Base-by-base conservation (phyloP, 352 stramenopile genomes). In the Phytophthora sp. region DNA sequence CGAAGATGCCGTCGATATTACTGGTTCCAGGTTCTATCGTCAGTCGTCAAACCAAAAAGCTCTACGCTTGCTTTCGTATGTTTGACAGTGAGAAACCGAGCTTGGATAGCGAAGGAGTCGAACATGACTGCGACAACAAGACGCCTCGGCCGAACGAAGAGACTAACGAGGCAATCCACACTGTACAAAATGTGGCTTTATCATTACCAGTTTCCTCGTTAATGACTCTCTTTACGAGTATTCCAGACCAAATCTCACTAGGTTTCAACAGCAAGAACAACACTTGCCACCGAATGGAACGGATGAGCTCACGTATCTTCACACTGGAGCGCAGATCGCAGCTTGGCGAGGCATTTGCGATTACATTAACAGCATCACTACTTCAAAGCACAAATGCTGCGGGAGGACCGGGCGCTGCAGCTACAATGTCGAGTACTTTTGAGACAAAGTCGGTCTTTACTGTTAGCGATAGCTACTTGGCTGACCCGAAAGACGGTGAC, bases 171-270 rank as follows among this genome's bases (percentile, higher is more conserved):
- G 36, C 30, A 20, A 12, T 31, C 20, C 4, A 11, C 31, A 4
- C n/a, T n/a, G 13, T 13, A 16, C 20, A 51, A 33, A 52, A 38
- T 11, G 18, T 30, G 9, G 8, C 16, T 27, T 39, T 26, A 30
- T 12, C 24, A 11, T 0, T 12, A 38, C 16, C 33, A 21, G 7
- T 18, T 41, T 33, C 57, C 7, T 61, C 77, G 0, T 38, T 70
- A 9, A 24, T 89, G 20, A 87, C 78, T 6, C 23, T 89, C 0
- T 80, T 80, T 57, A 82, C 78, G 1, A 76, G 63, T 27, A 46
- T 84, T 12, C 71, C 82, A 7, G 72, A 86, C 7, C 71, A 69
- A 7, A 63, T 64, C 2, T 24, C 49, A 2, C 41, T 87, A 35
- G 11, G 36, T 0, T 72, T 72, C 15, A 60, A 71, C 3, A 35